phyloP scores from a whole-genome alignment of 306 rosid genomes.

The Elaeagnus macrophylla region DNA sequence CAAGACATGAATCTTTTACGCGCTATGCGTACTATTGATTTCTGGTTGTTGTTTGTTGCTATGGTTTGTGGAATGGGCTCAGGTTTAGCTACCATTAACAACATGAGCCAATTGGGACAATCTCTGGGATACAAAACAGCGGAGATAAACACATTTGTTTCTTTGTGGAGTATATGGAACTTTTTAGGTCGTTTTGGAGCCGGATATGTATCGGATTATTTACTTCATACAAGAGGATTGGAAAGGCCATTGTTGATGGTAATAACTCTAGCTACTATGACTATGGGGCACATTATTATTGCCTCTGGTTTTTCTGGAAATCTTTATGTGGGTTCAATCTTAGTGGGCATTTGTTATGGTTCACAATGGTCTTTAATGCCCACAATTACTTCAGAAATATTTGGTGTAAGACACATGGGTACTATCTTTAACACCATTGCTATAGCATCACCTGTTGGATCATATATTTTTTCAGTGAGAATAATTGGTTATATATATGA shows the following conservation, averaged over 20 bases:
- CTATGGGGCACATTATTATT: slow-evolving; percentile 51
- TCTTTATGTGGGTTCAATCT: slow-evolving; percentile 61
- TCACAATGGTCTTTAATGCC: slow-evolving; percentile 95
- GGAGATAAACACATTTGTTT: slow-evolving; percentile 54
- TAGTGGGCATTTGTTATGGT: slow-evolving; percentile 82
- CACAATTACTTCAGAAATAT: slow-evolving; percentile 67
- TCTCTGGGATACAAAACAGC: slow-evolving; percentile 60
- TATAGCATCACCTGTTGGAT: slow-evolving; percentile 75
- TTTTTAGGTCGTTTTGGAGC: slow-evolving; percentile 90
- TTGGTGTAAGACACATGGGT: slow-evolving; percentile 78
- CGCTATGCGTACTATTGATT: slow-evolving; percentile 53
- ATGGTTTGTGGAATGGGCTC: slow-evolving; percentile 84
- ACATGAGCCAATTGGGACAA: slow-evolving; percentile 77
- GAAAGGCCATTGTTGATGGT: slow-evolving; percentile 64
- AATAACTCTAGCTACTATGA: slow-evolving; percentile 41
- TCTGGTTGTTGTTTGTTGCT: slow-evolving; percentile 70
- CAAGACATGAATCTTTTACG: slow-evolving; percentile 40
- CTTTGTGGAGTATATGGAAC: slow-evolving; percentile 92
- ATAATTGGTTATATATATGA: slow-evolving; percentile 74
- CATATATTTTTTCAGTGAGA: slow-evolving; percentile 71
- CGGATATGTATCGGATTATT: slow-evolving; percentile 62
- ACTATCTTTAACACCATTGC: slow-evolving; percentile 79
- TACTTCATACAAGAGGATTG: slow-evolving; percentile 61
- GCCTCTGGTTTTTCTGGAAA: slow-evolving; percentile 63
- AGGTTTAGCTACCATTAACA: slow-evolving; percentile 66